Evolutionary conservation across 257 asterid species (phyloP).

Genomic region (Schizonepeta tenuifolia): DNA sequence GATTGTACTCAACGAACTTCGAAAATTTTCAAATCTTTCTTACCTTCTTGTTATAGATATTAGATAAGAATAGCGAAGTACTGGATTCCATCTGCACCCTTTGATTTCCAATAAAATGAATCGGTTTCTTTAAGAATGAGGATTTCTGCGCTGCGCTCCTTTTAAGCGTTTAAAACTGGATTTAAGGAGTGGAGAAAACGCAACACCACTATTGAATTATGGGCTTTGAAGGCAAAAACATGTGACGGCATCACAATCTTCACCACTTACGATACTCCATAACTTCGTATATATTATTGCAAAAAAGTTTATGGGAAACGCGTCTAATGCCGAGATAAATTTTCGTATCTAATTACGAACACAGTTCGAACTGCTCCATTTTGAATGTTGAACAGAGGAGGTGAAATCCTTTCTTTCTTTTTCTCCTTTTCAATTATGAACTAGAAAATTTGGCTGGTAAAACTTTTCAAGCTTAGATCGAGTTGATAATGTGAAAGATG

Average conservation of each 20-base stretch:
- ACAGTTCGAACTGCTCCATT: not conserved
- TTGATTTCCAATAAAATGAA: constrained; percentile 20
- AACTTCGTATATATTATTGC: constrained; percentile 1
- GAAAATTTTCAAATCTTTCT: constrained; percentile 13
- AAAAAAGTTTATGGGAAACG: no score
- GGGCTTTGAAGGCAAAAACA: constrained; percentile 29
- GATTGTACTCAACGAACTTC: constrained; percentile 22
- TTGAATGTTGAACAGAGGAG: no score
- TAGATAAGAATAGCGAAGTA: constrained; percentile 32
- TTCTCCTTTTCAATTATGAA: no score
- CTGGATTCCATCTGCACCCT: constrained; percentile 46
- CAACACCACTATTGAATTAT: no score
- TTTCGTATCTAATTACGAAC: not conserved
- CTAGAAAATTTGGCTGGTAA: no score
- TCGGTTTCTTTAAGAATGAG: not conserved
- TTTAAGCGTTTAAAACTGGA: constrained; percentile 14
- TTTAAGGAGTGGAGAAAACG: constrained; percentile 41
- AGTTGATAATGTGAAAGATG: no score
- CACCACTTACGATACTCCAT: constrained; percentile 16
- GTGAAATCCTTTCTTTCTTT: not conserved
- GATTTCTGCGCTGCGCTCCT: constrained; percentile 5
- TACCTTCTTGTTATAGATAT: constrained; percentile 59
- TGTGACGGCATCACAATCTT: constrained; percentile 41
- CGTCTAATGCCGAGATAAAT: not conserved
- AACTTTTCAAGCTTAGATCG: no score